Evolutionary conservation across 2,329 filamentous ascomycete genomes (phyloP).

Genomic region (Zymoseptoria crescenta): DNA sequence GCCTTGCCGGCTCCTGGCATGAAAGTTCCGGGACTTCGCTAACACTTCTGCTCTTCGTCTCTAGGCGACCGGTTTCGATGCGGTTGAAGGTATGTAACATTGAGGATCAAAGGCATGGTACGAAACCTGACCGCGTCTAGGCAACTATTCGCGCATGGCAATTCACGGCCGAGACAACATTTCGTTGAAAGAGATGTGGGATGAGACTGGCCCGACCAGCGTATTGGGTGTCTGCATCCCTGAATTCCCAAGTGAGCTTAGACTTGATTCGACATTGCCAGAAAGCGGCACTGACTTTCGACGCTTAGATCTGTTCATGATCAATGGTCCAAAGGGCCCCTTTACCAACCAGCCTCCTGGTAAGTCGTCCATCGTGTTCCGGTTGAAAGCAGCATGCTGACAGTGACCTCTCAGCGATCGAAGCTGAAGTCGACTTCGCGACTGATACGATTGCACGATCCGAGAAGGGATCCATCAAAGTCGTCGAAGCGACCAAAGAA

Average conservation of each 20-base stretch:
- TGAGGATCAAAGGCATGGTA: neutral
- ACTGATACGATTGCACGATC: slow-evolving; percentile 17
- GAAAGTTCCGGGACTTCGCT: slow-evolving; percentile 22
- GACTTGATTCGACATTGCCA: neutral
- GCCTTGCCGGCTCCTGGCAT: slow-evolving; percentile 24
- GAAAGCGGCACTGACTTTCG: neutral
- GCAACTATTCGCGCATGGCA: slow-evolving; percentile 26
- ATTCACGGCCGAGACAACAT: slow-evolving; percentile 26
- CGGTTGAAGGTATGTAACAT: slow-evolving; percentile 20
- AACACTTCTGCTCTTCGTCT: neutral
- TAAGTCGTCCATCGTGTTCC: neutral
- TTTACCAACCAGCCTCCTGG: slow-evolving; percentile 32
- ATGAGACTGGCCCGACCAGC: slow-evolving; percentile 21
- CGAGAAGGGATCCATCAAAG: slow-evolving; percentile 8
- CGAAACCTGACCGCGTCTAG: neutral
- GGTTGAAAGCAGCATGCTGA: neutral
- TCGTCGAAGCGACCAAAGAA: slow-evolving; percentile 24
- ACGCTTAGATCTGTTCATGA: slow-evolving; percentile 32
- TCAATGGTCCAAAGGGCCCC: slow-evolving; percentile 34
- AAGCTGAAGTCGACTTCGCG: slow-evolving; percentile 28
- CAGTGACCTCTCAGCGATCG: slow-evolving; percentile 21
- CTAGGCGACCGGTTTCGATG: slow-evolving; percentile 38
- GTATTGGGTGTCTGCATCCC: slow-evolving; percentile 33
- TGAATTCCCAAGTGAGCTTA: slow-evolving; percentile 30
- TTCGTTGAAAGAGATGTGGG: slow-evolving; percentile 29